Percentiles rank a stretch among this genome's conserved stretches.
These are phyloP conservation scores for Hypoxylon rickii DNA, from an alignment of 495 filamentous ascomycete species.

Conservation along the genomic window DNA sequence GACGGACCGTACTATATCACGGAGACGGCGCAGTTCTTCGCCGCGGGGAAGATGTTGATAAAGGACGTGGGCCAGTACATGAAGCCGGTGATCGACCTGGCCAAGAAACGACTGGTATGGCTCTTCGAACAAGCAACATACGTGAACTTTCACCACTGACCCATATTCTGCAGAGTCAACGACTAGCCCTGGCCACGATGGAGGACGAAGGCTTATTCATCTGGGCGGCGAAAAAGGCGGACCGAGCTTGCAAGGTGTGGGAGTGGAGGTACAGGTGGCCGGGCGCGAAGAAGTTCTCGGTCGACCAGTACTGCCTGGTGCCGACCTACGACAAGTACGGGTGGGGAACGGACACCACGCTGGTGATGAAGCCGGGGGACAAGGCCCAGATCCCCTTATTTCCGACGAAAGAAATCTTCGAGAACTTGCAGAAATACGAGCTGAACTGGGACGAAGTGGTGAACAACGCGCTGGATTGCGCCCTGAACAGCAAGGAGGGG, in stretches of 20 bases:
- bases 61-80: background rate
- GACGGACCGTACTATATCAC: background rate
- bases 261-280: background rate
- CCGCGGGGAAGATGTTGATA: background rate
- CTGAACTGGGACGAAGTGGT: background rate
- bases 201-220: background rate
- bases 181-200: background rate
- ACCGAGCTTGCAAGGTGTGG: background rate
- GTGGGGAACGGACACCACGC: no score
- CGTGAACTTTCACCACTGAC: background rate
- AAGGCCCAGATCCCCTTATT: background rate
- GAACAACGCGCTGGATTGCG: background rate
- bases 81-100: background rate
- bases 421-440: background rate
- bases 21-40: background rate
- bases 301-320: background rate
- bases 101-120: background rate
- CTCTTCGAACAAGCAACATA: background rate
- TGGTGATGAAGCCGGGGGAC: background rate
- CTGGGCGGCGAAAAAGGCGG: background rate
- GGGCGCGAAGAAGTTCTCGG: background rate
- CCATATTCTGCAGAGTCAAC: background rate
- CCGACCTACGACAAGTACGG: no score
- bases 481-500: background rate
- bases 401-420: background rate